Evolutionary conservation across 495 filamentous ascomycete genomes (phyloP).

Genomic region (Cairneyella variabilis): DNA sequence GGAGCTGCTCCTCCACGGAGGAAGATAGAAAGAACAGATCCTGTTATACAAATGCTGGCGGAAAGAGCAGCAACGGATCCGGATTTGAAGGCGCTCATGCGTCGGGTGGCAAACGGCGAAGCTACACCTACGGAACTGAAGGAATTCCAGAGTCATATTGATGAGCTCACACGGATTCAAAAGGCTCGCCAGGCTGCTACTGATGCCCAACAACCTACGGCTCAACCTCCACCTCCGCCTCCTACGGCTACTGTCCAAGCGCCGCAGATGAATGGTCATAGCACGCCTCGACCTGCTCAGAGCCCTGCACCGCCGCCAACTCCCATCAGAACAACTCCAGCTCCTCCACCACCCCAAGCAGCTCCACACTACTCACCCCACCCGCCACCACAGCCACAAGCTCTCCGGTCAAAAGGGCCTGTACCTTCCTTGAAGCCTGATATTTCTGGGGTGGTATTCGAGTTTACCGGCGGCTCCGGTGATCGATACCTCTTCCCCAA

Average conservation of each 20-base stretch:
- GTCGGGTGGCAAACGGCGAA: slow-evolving; percentile 83
- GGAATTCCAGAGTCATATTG: slow-evolving; percentile 88
- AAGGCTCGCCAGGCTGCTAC: slow-evolving; percentile 21
- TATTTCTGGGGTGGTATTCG: slow-evolving; percentile 73
- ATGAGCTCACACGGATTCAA: slow-evolving; percentile 64
- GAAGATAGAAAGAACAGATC: slow-evolving; percentile 60
- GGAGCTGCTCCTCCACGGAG: slow-evolving; percentile 26
- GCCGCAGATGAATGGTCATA: slow-evolving; percentile 12
- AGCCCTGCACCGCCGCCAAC: slow-evolving; percentile 11
- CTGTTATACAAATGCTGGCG: slow-evolving; percentile 92
- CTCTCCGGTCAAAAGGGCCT: slow-evolving; percentile 49
- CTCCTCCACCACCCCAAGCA: slow-evolving; percentile 20
- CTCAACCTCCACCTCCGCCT: slow-evolving; percentile 23
- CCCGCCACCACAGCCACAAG: slow-evolving; percentile 32
- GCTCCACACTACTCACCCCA: slow-evolving; percentile 24
- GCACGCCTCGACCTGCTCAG: slow-evolving; percentile 1
- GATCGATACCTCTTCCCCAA: slow-evolving; percentile 90
- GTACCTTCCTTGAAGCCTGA: slow-evolving; percentile 51
- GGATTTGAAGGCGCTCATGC: slow-evolving; percentile 92
- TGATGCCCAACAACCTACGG: slow-evolving; percentile 17
- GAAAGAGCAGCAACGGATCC: slow-evolving; percentile 81
- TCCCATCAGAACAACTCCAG: slow-evolving; percentile 21
- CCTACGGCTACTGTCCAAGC: background rate
- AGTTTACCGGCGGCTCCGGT: slow-evolving; percentile 75
- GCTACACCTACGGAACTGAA: slow-evolving; percentile 76